Conservation (phyloP, 2,329 filamentous ascomycete species). For the Parafenestella ontariensis region DNA sequence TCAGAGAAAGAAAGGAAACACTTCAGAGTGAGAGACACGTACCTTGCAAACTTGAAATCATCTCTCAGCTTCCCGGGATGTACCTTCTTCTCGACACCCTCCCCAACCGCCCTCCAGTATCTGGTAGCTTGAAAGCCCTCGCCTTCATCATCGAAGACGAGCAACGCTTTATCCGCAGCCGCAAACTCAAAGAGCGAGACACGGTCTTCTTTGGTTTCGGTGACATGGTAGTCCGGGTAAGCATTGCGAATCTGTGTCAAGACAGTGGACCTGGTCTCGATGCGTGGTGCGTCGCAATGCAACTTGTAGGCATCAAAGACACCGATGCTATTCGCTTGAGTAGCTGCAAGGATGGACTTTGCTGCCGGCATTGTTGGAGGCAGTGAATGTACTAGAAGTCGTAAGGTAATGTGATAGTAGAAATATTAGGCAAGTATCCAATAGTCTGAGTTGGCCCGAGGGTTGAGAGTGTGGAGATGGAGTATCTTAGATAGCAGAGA, state of each 20-base stretch:
- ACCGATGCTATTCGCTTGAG: neutral
- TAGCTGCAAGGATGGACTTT: conserved; percentile 13
- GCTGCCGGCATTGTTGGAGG: conserved; percentile 15
- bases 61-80: conserved; percentile 29
- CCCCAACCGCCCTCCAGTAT: conserved; percentile 31
- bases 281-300: conserved; percentile 23
- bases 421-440: neutral
- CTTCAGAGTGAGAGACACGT: neutral
- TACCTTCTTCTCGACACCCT: conserved; percentile 31
- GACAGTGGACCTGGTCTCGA: conserved; percentile 28
- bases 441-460: neutral
- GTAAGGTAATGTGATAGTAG: neutral
- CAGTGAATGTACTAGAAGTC: neutral
- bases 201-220: conserved; percentile 19
- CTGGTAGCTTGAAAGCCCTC: conserved; percentile 25
- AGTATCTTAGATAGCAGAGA: too few relatives aligned
- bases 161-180: conserved; percentile 22
- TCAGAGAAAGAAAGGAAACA: neutral
- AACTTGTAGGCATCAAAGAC: conserved; percentile 25
- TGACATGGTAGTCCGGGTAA: conserved; percentile 34
- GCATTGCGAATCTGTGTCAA: conserved; percentile 26
- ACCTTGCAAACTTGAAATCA: conserved; percentile 32
- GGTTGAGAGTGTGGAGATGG: neutral
- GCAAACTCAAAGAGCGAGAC: conserved; percentile 35
- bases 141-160: conserved; percentile 21